Conservation (phyloP, 163 green algal species). For the Trebouxia gelatinosa region DNA sequence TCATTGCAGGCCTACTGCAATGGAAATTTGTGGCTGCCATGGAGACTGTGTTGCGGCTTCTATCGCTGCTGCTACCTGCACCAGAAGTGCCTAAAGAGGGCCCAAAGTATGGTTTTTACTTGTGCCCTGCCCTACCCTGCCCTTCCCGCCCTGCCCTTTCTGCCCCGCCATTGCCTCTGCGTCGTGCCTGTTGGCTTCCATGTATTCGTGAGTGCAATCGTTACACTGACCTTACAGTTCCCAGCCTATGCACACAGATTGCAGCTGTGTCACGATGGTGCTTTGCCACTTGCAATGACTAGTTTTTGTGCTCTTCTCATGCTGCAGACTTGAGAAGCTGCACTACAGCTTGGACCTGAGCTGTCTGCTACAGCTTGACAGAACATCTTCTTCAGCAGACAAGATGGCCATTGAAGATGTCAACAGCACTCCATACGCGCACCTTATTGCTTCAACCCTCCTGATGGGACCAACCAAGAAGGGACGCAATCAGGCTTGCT, state of each 20-base stretch:
- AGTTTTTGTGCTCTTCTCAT: too few relatives aligned
- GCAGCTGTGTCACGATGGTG: background rate
- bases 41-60: background rate
- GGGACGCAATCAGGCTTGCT: background rate
- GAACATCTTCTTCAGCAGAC: too few relatives aligned
- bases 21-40: background rate
- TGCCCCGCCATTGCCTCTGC: too few relatives aligned
- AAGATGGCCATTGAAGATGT: background rate
- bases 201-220: too few relatives aligned
- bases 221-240: background rate
- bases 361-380: too few relatives aligned
- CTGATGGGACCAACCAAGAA: background rate
- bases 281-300: background rate
- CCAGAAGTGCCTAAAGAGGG: slow-evolving; percentile 14
- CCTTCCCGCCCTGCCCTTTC: background rate
- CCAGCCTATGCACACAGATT: background rate
- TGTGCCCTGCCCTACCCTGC: background rate
- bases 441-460: background rate
- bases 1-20: background rate
- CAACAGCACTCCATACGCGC: slow-evolving; percentile 3
- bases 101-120: background rate
- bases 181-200: too few relatives aligned
- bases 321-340: too few relatives aligned
- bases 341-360: too few relatives aligned
- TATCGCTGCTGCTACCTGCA: slow-evolving; percentile 1